Base-by-base conservation (phyloP, 2,329 filamentous ascomycete genomes). In the Ceratocystis variospora region DNA sequence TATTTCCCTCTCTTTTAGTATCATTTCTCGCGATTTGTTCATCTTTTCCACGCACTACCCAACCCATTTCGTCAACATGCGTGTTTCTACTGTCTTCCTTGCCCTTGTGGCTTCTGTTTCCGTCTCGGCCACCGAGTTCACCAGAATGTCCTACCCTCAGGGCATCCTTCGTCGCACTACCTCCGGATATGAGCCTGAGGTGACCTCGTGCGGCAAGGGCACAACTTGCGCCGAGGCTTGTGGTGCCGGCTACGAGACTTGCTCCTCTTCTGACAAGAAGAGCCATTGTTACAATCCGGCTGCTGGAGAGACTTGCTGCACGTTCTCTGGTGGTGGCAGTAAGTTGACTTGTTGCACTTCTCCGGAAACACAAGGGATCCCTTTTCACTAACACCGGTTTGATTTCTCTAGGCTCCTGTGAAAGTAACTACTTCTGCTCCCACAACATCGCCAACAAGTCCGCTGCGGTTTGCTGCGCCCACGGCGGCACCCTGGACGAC, bases 401-500 rank as follows among this genome's bases (percentile, higher is more conserved):
- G 37, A 3, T 12, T 41, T 12, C 2, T 41, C 37, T 64, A 85
- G 83, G 83, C 74, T 82, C 83, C 41, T 87, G 84, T 73, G 79
- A 83, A 41, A 73, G 75, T 17, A 83, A 82, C 62, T 87, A 81
- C 77, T 87, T 82, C 77, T 87, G 85, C 76, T 79, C 82, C n/a
- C 76, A 79, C 70, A 79, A 85, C 72, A 73, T 74, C 64, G 71
- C 73, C 57, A 73, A 75, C 45, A 48, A 48, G 1, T 61, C 65
- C 33, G 64, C 37, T 44, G 19, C 62, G 65, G 81, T 81, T 77
- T 87, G 84, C 77, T 87, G 84, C 74, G 82, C 83, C 53, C 75
- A 84, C 55, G 77, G 75, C 68, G 77, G 81, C 77, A 76, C 79
- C 68, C 76, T 85, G 62, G 74, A 74, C 31, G 74, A 80, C 59